Evolutionary conservation across 2,329 filamentous ascomycete species (phyloP).

Genomic region (Colletotrichum cordylinicola): DNA sequence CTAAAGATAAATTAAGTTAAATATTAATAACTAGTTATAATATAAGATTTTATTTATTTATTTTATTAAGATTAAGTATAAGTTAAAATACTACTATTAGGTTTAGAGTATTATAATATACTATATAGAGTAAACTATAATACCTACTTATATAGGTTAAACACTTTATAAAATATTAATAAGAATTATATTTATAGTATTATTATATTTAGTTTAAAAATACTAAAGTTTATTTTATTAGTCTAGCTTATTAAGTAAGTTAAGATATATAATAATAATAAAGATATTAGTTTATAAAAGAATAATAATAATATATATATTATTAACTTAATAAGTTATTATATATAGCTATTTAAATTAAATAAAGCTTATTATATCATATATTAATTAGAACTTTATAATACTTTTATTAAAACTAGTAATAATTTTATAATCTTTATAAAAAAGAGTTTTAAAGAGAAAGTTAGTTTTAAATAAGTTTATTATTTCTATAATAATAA

Average conservation of each 20-base stretch:
- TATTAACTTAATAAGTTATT: neutral
- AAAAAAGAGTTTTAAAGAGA: no score
- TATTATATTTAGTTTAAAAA: neutral
- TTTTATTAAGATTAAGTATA: no score
- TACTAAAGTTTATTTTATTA: neutral
- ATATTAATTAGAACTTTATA: neutral
- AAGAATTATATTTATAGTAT: neutral
- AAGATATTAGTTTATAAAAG: neutral
- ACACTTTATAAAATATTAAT: neutral
- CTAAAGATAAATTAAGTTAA: no score
- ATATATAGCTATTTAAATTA: neutral
- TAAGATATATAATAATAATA: neutral
- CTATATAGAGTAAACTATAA: no score
- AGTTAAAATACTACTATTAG: no score
- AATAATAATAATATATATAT: neutral
- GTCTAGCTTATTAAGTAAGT: neutral
- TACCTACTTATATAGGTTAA: no score
- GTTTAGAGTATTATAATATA: no score
- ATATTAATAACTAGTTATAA: no score
- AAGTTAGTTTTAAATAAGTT: no score
- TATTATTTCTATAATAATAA: neutral
- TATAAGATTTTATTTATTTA: no score
- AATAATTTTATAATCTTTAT: no score
- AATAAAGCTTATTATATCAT: neutral
- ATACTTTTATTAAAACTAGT: no score